phyloP scores from a whole-genome alignment of 1,139 yeast species.

The Sugiyamaella castrensis region DNA sequence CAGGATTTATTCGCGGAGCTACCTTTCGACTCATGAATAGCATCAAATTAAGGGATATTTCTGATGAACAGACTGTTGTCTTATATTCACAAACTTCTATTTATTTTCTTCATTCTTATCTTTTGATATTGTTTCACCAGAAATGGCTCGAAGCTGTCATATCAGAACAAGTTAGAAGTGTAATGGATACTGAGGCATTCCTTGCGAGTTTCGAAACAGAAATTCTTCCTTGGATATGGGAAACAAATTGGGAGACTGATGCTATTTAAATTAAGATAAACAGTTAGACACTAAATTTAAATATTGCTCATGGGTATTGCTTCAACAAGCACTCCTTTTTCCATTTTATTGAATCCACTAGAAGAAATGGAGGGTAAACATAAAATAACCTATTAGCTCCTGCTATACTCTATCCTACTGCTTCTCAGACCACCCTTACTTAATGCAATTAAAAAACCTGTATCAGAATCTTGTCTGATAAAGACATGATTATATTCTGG shows the following conservation, averaged over 20 bases:
- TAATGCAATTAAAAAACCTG: constrained; percentile 34
- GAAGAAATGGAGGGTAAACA: constrained; percentile 37
- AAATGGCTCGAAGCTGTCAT: constrained; percentile 32
- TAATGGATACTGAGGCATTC: constrained; percentile 36
- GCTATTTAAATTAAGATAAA: background rate
- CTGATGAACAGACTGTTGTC: too few relatives aligned
- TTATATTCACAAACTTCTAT: background rate
- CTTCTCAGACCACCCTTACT: constrained; percentile 51
- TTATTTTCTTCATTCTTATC: constrained; percentile 21
- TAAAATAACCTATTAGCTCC: constrained; percentile 46
- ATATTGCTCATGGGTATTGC: constrained; percentile 9
- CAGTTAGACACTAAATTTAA: background rate
- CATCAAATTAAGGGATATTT: too few relatives aligned
- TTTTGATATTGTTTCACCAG: constrained; percentile 33
- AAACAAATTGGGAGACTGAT: background rate
- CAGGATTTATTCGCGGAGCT: constrained; percentile 3
- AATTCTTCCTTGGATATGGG: constrained; percentile 12
- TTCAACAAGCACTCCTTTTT: constrained; percentile 4
- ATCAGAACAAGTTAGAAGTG: constrained; percentile 30
- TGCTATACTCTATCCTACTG: constrained; percentile 46
- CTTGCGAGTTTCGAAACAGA: constrained; percentile 21
- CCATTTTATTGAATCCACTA: background rate
- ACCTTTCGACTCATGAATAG: too few relatives aligned
- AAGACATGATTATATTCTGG: constrained; percentile 50
- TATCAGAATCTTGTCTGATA: constrained; percentile 30